phyloP scores from a whole-genome alignment of 2,329 filamentous ascomycete genomes.

The Nannizziopsis barbatae region DNA sequence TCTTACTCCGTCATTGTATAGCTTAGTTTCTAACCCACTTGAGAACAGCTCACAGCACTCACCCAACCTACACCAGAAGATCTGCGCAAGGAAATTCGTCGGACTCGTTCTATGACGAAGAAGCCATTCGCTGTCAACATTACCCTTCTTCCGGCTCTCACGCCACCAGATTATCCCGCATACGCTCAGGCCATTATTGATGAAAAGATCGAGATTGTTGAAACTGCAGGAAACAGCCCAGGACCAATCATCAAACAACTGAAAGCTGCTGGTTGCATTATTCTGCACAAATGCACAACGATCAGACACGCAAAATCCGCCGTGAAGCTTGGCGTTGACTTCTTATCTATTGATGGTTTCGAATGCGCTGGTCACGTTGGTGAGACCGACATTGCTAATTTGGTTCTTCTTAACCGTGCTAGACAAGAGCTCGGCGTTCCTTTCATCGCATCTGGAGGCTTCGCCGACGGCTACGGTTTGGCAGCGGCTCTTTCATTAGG shows the following conservation, averaged over 20 bases:
- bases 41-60: constrained; percentile 44
- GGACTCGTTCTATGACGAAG: constrained; percentile 59
- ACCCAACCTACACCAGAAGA: constrained; percentile 88
- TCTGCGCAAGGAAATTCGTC: constrained; percentile 83
- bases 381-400: constrained; percentile 44
- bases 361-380: constrained; percentile 70
- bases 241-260: constrained; percentile 83
- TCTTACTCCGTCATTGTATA: not conserved
- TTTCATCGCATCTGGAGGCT: constrained; percentile 92
- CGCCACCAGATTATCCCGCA: constrained; percentile 81
- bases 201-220: constrained; percentile 81
- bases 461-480: constrained; percentile 86
- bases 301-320: constrained; percentile 87
- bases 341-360: constrained; percentile 92
- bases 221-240: constrained; percentile 83
- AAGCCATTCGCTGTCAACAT: constrained; percentile 79
- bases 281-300: constrained; percentile 96
- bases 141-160: constrained; percentile 79
- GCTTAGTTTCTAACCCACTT: not conserved
- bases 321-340: constrained; percentile 89
- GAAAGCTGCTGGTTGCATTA: constrained; percentile 64
- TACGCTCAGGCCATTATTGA: constrained; percentile 91
- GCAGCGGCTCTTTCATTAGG: constrained; percentile 83
- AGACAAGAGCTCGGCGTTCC: constrained; percentile 71
- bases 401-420: constrained; percentile 64